A percentile compares a stretch with the other conserved stretches of the same genome.
phyloP scores from a whole-genome alignment of 1,139 yeast species.

The Hansenula sp. region DNA sequence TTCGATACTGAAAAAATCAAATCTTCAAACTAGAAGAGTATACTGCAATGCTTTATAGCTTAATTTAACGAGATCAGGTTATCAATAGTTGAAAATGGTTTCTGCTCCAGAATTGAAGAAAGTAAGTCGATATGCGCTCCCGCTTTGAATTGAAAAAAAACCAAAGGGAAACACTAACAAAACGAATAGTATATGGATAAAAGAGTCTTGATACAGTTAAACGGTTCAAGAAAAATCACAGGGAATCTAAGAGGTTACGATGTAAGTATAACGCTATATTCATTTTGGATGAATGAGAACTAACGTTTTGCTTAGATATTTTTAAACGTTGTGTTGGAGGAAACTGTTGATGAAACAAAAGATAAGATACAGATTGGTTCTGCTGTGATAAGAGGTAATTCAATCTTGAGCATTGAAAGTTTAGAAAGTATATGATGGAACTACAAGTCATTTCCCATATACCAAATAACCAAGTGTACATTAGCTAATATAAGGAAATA shows the following conservation, averaged over 20 bases:
- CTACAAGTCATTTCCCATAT: neutral
- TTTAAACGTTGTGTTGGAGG: conserved; percentile 68
- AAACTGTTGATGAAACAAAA: conserved; percentile 61
- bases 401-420: conserved; percentile 52
- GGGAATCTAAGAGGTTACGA: conserved; percentile 82
- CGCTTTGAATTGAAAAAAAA: too few species aligned
- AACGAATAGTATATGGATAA: conserved; percentile 65
- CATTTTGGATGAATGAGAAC: neutral
- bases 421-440: conserved; percentile 26
- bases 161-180: conserved; percentile 7
- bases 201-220: conserved; percentile 63
- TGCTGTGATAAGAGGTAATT: conserved; percentile 53
- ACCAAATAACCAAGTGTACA: neutral
- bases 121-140: too few species aligned
- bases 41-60: too few species aligned
- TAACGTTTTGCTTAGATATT: conserved; percentile 40
- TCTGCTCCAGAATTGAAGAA: conserved; percentile 64
- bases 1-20: neutral
- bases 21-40: neutral
- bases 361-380: conserved; percentile 58
- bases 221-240: conserved; percentile 67
- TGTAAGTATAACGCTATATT: conserved; percentile 32
- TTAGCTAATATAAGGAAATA: neutral
- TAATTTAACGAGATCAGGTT: too few species aligned
- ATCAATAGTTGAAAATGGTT: conserved; percentile 47